These are phyloP conservation scores for Cryptococcus sp. DNA, from an alignment of 1,284 basidiomycete genomes.

Conservation along the genomic window DNA sequence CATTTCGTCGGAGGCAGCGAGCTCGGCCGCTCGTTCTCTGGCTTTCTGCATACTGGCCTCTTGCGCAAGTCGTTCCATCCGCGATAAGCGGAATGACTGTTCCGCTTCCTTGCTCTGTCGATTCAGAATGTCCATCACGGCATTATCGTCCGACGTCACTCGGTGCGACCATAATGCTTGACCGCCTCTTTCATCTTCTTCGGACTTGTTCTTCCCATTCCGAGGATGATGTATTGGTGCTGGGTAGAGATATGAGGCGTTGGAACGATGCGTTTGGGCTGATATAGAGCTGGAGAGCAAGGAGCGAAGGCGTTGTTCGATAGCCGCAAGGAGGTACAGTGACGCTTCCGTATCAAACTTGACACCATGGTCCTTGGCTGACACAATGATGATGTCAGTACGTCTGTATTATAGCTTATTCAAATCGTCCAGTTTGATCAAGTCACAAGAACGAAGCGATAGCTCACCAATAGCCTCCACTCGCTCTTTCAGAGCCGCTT, in stretches of 20 bases:
- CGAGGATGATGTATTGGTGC: constrained; percentile 25
- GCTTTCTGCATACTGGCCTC: constrained; percentile 43
- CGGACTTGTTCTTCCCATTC: constrained; percentile 1
- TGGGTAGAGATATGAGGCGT: constrained; percentile 38
- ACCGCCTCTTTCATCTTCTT: constrained; percentile 6
- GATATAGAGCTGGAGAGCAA: constrained; percentile 35
- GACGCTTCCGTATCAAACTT: constrained; percentile 42
- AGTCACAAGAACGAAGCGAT: neutral
- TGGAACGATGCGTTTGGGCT: constrained; percentile 46
- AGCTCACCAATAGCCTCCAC: constrained; percentile 31
- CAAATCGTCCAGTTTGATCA: no score
- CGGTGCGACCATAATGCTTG: constrained; percentile 40
- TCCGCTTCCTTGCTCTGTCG: constrained; percentile 42
- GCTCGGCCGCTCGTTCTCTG: constrained; percentile 17
- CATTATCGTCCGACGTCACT: constrained; percentile 35
- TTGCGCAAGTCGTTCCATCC: constrained; percentile 44
- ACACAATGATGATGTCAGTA: neutral
- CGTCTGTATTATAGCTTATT: no score
- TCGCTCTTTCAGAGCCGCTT: constrained; percentile 24
- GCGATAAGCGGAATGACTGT: constrained; percentile 35
- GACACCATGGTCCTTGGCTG: constrained; percentile 37
- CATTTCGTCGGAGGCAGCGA: constrained; percentile 1
- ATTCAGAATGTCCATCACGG: constrained; percentile 36
- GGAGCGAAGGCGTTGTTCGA: constrained; percentile 41
- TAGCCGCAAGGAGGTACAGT: constrained; percentile 42